phyloP scores from a whole-genome alignment of 2,329 filamentous ascomycete genomes.

The Apiospora malaysiana region DNA sequence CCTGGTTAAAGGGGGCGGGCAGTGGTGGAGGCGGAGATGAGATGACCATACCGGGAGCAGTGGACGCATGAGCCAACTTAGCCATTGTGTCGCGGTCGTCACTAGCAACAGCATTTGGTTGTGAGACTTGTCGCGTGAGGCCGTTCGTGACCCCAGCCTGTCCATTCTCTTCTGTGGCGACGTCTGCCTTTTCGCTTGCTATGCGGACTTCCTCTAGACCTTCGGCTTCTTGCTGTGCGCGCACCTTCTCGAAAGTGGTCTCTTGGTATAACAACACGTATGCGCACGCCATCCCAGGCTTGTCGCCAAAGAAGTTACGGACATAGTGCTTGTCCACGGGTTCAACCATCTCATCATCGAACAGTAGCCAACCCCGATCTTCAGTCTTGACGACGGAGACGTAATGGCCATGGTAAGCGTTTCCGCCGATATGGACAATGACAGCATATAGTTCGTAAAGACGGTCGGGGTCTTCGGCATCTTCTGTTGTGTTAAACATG shows the following conservation, averaged over 20 bases:
- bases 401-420: slow-evolving; percentile 97
- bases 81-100: slow-evolving; percentile 59
- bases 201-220: slow-evolving; percentile 67
- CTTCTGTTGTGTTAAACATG: slow-evolving; percentile 96
- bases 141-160: slow-evolving; percentile 49
- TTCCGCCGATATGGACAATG: slow-evolving; percentile 95
- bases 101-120: slow-evolving; percentile 45
- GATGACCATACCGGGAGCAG: slow-evolving; percentile 55
- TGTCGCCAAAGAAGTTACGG: slow-evolving; percentile 95
- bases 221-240: slow-evolving; percentile 84
- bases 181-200: slow-evolving; percentile 61
- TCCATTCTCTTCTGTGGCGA: slow-evolving; percentile 53
- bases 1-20: slow-evolving; percentile 38
- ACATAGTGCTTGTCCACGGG: slow-evolving; percentile 97
- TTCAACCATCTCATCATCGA: slow-evolving; percentile 98
- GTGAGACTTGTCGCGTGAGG: slow-evolving; percentile 57
- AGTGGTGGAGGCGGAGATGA: slow-evolving; percentile 35
- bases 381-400: slow-evolving; percentile 98
- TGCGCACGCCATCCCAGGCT: slow-evolving; percentile 87
- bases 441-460: slow-evolving; percentile 97
- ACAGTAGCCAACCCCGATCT: slow-evolving; percentile 93
- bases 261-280: slow-evolving; percentile 99
- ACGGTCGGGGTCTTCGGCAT: slow-evolving; percentile 90
- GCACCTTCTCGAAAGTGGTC: slow-evolving; percentile 71
- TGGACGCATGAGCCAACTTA: slow-evolving; percentile 69